Evolutionary conservation across 2,329 filamentous ascomycete species (phyloP), one percentile per base, ranked within the genome.

Genomic region (Bipolaris victoriae): DNA sequence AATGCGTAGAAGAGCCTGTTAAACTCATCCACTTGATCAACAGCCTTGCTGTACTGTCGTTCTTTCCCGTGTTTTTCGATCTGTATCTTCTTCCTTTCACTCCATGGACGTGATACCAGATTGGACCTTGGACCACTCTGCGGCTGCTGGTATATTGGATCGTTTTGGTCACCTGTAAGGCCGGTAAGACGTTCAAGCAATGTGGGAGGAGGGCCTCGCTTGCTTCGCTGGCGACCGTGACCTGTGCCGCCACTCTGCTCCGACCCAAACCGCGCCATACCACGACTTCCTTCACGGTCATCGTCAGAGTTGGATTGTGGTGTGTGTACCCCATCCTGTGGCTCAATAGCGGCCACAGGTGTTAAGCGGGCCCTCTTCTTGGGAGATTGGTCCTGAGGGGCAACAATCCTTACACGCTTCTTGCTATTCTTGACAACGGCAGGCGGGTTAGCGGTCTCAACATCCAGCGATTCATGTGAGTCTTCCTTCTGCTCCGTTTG

Each of bases 151-250:
- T 71, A 72, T 24, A 69, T 59, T 11, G 69, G 69, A 10, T 70
- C 66, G n/a, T 69, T 65, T 3, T 64, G 65, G 58, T 76, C 63
- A 15, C 72, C 73, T 7, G 72, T 75, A 22, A 74, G 65, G 43
- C 73, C 73, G 41, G 70, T 70, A 41, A 76, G 59, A n/a, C 70
- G 71, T 48, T 76, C 67, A n/a, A 72, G 60, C 35, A 74, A 49
- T 7, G 73, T 74, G 7, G 71, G 71, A 10, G 36, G 36, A 33
- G 59, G 52, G 1, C 50, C 45, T 3, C 48, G 46, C 22, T 62
- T 62, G 37, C 54, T 55, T n/a, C 49, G 36, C 31, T 61, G 53
- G 13, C 57, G 63, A 18, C 49, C 58, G 15, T 41, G 41, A 15
- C 16, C 44, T 24, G 41, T 45, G 31, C 37, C 37, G 13, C 45